Evolutionary conservation across 768 basidiomycete genomes (phyloP), one percentile per base, ranked within the genome.

Genomic region (Cubamyces lactineus): DNA sequence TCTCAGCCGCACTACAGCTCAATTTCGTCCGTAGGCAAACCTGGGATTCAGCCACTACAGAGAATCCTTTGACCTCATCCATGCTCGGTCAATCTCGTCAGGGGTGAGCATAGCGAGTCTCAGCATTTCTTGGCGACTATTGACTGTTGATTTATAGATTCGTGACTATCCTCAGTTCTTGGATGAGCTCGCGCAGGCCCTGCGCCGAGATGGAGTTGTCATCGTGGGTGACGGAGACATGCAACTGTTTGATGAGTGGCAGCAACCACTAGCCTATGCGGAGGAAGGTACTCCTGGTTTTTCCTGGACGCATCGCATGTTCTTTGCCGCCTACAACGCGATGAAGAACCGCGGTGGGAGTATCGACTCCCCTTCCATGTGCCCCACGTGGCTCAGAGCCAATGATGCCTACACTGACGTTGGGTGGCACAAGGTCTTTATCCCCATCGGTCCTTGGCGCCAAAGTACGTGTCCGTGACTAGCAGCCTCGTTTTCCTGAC

Each of bases 31-130:
- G 4, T 40, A 76, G 74, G 73, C 72, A 12, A 73, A 74, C 56
- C 71, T 75, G 15, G 75, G 75, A 0, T 74, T 76, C 49, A 43
- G 69, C n/a, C 75, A 76, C 53, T 76, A 71, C 48, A 53, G 60
- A 38, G 66, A 66, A 11, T 59, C 62, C 23, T 75, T 73, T 61
- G 74, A 76, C 52, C 68, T 76, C 15, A 66, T 74, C 11, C 74
- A 76, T 61, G 68, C 70, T 16, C 68, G 75, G 12, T 70, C 71
- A 13, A 59, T 76, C n/a, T 64, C 65, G 12, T 56, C 65, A 19
- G 75, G 75, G 5, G 75, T 75, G 39, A 42, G 74, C 67, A 39
- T 30, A 21, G 26, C 26, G 5, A 3, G 48, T 24, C 12, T 5
- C 30, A 17, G 2, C 54, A 19, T 8, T 13, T 26, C 7, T 38